These are phyloP conservation scores for Vaccinium darrowii DNA, from an alignment of 148 eudicot species.

Conservation along the genomic window DNA sequence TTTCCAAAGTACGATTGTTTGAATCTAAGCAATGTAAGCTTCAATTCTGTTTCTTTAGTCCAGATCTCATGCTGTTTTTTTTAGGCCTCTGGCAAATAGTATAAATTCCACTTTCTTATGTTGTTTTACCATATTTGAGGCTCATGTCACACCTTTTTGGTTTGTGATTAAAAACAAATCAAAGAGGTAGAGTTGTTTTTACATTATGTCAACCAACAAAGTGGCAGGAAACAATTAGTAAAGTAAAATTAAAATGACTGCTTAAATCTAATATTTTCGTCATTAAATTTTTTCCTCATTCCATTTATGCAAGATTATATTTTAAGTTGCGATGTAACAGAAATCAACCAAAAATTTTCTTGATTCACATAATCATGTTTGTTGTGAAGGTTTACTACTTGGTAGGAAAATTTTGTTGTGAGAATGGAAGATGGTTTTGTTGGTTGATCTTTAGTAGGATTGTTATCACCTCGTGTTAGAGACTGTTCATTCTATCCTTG, in stretches of 20 bases:
- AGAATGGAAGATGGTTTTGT: neutral
- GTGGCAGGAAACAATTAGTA: neutral
- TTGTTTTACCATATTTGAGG: neutral
- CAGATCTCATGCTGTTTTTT: neutral
- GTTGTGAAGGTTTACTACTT: neutral
- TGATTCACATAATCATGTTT: neutral
- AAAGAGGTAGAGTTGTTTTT: neutral
- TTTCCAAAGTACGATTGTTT: slow-evolving; percentile 93
- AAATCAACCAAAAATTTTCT: neutral
- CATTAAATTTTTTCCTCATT: neutral
- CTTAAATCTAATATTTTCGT: neutral
- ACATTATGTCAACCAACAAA: neutral
- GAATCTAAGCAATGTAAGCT: slow-evolving; percentile 79
- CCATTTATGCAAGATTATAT: neutral
- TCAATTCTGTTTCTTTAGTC: slow-evolving; percentile 16
- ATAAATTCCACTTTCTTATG: neutral
- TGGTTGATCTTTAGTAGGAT: slow-evolving; percentile 8
- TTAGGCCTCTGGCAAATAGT: neutral
- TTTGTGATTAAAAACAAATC: neutral
- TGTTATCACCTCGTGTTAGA: neutral
- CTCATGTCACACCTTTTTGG: neutral
- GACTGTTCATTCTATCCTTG: slow-evolving; percentile 2
- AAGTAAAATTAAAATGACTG: neutral
- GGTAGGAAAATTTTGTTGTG: neutral
- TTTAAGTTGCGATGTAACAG: neutral